phyloP scores from a whole-genome alignment of 2,329 filamentous ascomycete species.

The Penicillium corylophilum region DNA sequence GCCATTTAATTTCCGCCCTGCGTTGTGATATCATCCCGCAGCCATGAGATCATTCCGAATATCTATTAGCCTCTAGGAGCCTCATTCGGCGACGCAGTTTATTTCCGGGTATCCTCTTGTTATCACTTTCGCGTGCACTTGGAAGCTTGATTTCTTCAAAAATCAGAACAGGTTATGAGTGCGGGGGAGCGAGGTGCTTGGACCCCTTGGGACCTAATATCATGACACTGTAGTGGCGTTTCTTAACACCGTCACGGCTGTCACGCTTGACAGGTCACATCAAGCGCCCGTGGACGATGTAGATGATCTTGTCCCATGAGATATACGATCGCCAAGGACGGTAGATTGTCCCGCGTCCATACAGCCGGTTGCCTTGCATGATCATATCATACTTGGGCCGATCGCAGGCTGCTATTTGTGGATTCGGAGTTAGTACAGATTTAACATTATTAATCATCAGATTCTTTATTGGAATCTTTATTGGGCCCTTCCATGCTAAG shows the following conservation, averaged over 20 bases:
- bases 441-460: neutral
- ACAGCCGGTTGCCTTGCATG: neutral
- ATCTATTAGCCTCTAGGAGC: slow-evolving; percentile 5
- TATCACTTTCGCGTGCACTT: no score
- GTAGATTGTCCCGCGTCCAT: neutral
- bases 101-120: no score
- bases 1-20: slow-evolving; percentile 2
- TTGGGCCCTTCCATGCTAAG: neutral
- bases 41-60: slow-evolving; percentile 18
- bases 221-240: neutral
- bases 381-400: neutral
- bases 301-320: neutral
- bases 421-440: no score
- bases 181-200: neutral
- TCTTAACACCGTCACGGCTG: neutral
- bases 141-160: no score
- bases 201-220: neutral
- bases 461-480: neutral
- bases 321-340: neutral
- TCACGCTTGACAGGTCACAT: neutral
- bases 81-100: neutral
- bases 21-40: slow-evolving; percentile 20
- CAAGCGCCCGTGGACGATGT: neutral
- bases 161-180: neutral
- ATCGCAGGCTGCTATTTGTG: no score